Percentiles rank a stretch among this genome's conserved stretches.
Evolutionary conservation across 139 green algal genomes (phyloP).

Genomic region (Prasinococcaceae sp.): DNA sequence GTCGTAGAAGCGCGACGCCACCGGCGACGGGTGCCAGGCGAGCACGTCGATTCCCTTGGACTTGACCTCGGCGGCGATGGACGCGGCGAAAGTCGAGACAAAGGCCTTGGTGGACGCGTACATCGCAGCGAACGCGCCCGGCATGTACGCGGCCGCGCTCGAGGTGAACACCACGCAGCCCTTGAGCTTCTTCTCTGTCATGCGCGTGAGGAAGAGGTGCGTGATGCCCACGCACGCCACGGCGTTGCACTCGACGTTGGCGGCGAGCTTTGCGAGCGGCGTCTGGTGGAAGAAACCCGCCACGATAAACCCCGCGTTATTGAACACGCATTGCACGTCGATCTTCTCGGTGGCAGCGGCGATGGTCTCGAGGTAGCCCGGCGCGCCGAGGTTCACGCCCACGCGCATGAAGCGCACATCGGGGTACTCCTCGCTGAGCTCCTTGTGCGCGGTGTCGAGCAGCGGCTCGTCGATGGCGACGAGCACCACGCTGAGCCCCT

Average conservation of each 20-base stretch:
- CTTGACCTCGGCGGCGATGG: constrained; percentile 67
- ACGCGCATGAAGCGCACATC: constrained; percentile 58
- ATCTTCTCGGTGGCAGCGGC: constrained; percentile 59
- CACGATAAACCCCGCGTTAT: constrained; percentile 88
- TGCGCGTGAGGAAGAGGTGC: constrained; percentile 67
- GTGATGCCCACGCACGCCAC: constrained; percentile 67
- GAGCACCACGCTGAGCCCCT: constrained; percentile 80
- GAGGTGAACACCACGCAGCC: constrained; percentile 85
- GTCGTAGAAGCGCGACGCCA: constrained; percentile 61
- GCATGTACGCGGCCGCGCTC: constrained; percentile 61
- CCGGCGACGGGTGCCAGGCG: constrained; percentile 84
- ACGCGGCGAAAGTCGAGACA: constrained; percentile 70
- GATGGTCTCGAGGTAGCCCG: constrained; percentile 55
- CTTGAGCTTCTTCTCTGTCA: constrained; percentile 56
- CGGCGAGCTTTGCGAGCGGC: constrained; percentile 43
- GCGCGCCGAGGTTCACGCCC: constrained; percentile 51
- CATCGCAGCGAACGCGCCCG: constrained; percentile 53
- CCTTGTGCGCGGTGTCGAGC: constrained; percentile 47
- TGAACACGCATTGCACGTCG: constrained; percentile 65
- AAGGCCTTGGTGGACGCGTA: constrained; percentile 42
- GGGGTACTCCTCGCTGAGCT: constrained; percentile 47
- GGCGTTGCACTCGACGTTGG: constrained; percentile 88
- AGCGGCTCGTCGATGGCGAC: constrained; percentile 64
- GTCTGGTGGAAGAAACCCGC: constrained; percentile 82
- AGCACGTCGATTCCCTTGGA: constrained; percentile 80